Evolutionary conservation across 345 rosid species (phyloP), one percentile per base, ranked within the genome.

Genomic region (Citropsis articulata): DNA sequence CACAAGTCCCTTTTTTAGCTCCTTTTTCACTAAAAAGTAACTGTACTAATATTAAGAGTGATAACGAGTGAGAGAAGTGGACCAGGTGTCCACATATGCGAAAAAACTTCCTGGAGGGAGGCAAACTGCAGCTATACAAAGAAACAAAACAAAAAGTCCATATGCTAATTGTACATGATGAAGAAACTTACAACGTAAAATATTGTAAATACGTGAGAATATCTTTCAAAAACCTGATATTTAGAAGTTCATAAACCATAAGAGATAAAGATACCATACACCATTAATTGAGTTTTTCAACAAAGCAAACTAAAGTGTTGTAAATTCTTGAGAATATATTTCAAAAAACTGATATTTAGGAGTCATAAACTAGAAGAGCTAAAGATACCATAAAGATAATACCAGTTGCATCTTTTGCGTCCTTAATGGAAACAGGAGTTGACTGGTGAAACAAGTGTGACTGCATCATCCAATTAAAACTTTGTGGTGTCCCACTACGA

Each of bases 401-500:
- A 88, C 87, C 91, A 79, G 80, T 33, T 65, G 83, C 75, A 82
- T 73, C 81, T 79, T 86, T 86, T 64, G 64, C 83, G 80, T 89
- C 90, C 81, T 85, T 87, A 63, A 81, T 66, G 72, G 85, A 82
- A 81, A 80, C 55, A 75, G 66, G 60, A 81, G 81, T 79, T 68
- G 85, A 76, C 79, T 79, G 87, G 31, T 69, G 81, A 81, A 90
- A 78, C 78, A 84, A 62, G 42, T 81, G 88, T 82, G 90, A 61
- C 56, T 88, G 92, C 78, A 80, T 78, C 92, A 80, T 88, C 94
- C 91, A 90, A 75, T 84, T 84, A 84, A 91, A 91, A 85, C 90
- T 91, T 82, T 90, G 91, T 5, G 89, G 88, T 74, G 93, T 78
- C 76, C 92, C 98, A 89, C 97, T 90, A 66, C 83, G 92, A 82